Evolutionary conservation across 768 basidiomycete genomes (phyloP).

Genomic region (Mycena metata): DNA sequence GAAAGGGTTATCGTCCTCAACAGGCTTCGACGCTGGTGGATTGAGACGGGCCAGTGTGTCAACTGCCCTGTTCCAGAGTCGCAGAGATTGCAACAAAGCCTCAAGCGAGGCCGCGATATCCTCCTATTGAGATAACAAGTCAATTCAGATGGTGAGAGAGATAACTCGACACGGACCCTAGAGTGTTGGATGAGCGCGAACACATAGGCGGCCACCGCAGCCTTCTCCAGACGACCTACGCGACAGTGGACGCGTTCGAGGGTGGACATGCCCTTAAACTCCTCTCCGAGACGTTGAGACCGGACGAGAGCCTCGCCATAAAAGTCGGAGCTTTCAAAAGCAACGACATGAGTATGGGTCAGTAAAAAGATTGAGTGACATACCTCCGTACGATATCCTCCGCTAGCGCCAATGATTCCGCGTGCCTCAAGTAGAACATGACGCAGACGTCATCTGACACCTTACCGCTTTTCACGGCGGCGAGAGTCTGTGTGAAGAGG

Average conservation of each 20-base stretch:
- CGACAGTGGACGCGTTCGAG: conserved; percentile 71
- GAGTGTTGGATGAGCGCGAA: conserved; percentile 78
- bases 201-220: conserved; percentile 79
- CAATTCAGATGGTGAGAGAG: neutral
- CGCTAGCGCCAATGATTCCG: conserved; percentile 71
- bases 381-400: conserved; percentile 77
- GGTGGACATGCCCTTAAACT: conserved; percentile 65
- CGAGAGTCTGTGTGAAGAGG: conserved; percentile 73
- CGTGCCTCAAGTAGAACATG: conserved; percentile 72
- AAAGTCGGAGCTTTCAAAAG: conserved; percentile 54
- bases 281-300: conserved; percentile 54
- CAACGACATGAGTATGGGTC: conserved; percentile 12
- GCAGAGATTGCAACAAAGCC: conserved; percentile 75
- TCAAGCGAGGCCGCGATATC: conserved; percentile 70
- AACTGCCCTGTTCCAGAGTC: conserved; percentile 85
- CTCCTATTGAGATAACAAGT: conserved; percentile 57
- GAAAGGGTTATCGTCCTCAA: conserved; percentile 71
- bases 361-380: neutral
- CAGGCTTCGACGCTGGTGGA: conserved; percentile 49
- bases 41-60: conserved; percentile 75
- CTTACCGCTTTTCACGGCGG: conserved; percentile 56
- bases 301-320: conserved; percentile 74
- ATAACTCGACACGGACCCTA: conserved; percentile 59
- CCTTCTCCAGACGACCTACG: conserved; percentile 72
- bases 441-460: conserved; percentile 67